Evolutionary conservation across 2,329 filamentous ascomycete genomes (phyloP).

Genomic region (Trichoderma gracile): DNA sequence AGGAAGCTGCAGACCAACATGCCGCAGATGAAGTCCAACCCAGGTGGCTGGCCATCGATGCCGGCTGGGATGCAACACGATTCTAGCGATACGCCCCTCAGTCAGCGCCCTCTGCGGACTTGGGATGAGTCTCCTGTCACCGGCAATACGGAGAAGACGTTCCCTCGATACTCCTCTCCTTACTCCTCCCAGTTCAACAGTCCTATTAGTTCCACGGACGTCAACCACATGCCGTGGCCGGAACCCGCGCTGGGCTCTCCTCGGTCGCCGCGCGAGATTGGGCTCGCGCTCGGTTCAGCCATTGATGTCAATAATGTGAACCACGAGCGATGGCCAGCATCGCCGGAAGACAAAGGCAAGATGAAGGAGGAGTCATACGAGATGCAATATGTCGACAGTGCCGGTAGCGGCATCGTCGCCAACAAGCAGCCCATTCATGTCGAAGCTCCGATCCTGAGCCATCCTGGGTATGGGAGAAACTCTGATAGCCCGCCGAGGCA

Average conservation of each 20-base stretch:
- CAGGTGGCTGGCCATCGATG: conserved; percentile 46
- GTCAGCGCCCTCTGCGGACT: conserved; percentile 32
- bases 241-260: conserved; percentile 25
- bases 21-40: conserved; percentile 25
- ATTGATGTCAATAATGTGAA: conserved; percentile 1
- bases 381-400: conserved; percentile 37
- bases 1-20: conserved; percentile 48
- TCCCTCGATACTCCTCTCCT: conserved; percentile 57
- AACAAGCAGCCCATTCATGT: conserved; percentile 30
- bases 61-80: conserved; percentile 30
- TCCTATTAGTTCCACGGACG: conserved; percentile 51
- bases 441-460: conserved; percentile 47
- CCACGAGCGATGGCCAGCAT: conserved; percentile 28
- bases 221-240: conserved; percentile 42
- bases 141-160: conserved; percentile 42
- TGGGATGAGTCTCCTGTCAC: conserved; percentile 53
- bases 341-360: conserved; percentile 47
- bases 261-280: conserved; percentile 27
- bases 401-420: conserved; percentile 11
- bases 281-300: conserved; percentile 27
- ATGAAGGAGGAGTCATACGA: conserved; percentile 44
- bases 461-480: conserved; percentile 50
- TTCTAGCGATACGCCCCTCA: conserved; percentile 34
- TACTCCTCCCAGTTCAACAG: conserved; percentile 62
- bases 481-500: conserved; percentile 32